These are phyloP conservation scores for Ceriops zippeliana DNA, from an alignment of 345 rosid species.

Conservation along the genomic window DNA sequence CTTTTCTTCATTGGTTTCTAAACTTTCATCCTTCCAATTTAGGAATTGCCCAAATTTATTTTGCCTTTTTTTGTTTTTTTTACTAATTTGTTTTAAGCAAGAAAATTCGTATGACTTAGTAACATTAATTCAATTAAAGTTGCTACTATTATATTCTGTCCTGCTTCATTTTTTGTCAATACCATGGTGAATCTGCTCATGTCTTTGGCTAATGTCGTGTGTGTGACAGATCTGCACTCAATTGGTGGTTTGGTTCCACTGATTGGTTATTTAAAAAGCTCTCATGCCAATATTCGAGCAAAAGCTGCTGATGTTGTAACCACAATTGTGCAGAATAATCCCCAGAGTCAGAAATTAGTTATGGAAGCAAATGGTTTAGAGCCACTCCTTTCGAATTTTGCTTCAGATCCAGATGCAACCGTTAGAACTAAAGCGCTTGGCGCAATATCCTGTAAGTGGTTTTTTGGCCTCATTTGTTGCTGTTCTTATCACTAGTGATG, in stretches of 20 bases:
- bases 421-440: slow-evolving; percentile 80
- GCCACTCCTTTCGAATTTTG: slow-evolving; percentile 61
- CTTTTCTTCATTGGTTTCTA: background rate
- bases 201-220: background rate
- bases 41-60: background rate
- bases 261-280: slow-evolving; percentile 66
- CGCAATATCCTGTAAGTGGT: slow-evolving; percentile 85
- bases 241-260: slow-evolving; percentile 90
- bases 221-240: slow-evolving; percentile 68
- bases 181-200: background rate
- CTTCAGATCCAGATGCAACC: slow-evolving; percentile 56
- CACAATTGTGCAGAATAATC: slow-evolving; percentile 91
- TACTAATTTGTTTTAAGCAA: background rate
- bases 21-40: too few relatives aligned
- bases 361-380: slow-evolving; percentile 96
- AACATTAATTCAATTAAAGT: background rate
- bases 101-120: too few relatives aligned
- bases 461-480: background rate
- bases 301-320: slow-evolving; percentile 86
- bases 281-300: slow-evolving; percentile 73
- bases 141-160: background rate
- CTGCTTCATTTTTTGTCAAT: background rate
- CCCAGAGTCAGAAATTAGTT: slow-evolving; percentile 76
- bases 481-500: background rate
- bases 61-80: background rate